phyloP scores from a whole-genome alignment of 2,329 filamentous ascomycete species.

The Chaetomium sp. region DNA sequence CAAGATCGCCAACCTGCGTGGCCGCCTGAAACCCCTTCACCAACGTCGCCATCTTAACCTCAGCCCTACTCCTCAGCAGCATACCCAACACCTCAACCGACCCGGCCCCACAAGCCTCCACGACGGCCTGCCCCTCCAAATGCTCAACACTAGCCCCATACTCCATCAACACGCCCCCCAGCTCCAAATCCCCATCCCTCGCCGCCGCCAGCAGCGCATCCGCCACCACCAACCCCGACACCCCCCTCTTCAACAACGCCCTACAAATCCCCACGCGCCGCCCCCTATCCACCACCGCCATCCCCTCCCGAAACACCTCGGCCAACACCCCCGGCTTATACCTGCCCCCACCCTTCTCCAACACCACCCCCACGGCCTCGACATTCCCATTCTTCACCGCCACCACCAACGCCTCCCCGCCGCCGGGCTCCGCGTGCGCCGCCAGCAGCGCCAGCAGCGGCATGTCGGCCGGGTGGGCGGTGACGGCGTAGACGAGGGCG shows the following conservation, averaged over 20 bases:
- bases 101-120: constrained; percentile 57
- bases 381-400: constrained; percentile 50
- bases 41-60: constrained; percentile 47
- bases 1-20: constrained; percentile 54
- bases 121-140: constrained; percentile 55
- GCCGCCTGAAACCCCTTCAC: constrained; percentile 58
- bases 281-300: constrained; percentile 45
- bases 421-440: constrained; percentile 47
- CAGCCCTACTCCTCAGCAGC: constrained; percentile 48
- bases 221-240: constrained; percentile 50
- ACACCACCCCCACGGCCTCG: constrained; percentile 51
- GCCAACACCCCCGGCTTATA: constrained; percentile 47
- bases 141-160: constrained; percentile 56
- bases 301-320: constrained; percentile 47
- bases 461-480: constrained; percentile 51
- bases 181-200: constrained; percentile 54
- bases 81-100: constrained; percentile 53
- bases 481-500: constrained; percentile 55
- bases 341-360: constrained; percentile 42
- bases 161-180: constrained; percentile 54
- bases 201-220: constrained; percentile 55
- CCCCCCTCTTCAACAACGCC: constrained; percentile 50
- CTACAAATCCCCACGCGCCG: constrained; percentile 49
- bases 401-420: constrained; percentile 52
- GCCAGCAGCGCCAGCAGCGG: constrained; percentile 51